A percentile compares a stretch with the other conserved stretches of the same genome.
These are phyloP conservation scores for Trametes maxima DNA, from an alignment of 768 basidiomycete species.

Conservation along the genomic window DNA sequence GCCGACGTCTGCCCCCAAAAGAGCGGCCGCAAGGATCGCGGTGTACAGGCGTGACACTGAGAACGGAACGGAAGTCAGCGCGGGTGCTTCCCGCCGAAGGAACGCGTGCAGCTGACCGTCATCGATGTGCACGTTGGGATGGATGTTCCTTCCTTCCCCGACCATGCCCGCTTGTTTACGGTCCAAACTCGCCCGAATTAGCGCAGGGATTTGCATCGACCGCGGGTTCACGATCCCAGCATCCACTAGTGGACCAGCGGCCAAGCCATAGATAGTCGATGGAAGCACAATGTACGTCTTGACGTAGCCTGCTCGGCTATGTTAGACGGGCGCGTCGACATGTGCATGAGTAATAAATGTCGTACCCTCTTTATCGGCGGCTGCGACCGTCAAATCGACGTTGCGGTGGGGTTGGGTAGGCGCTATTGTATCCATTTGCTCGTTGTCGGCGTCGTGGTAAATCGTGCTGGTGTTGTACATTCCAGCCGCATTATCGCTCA, in stretches of 20 bases:
- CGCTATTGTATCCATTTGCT: conserved; percentile 49
- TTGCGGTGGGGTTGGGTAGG: conserved; percentile 48
- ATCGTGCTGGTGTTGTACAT: conserved; percentile 40
- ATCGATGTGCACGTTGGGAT: conserved; percentile 56
- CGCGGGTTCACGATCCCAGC: conserved; percentile 50
- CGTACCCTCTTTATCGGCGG: conserved; percentile 51
- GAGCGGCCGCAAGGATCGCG: conserved; percentile 42
- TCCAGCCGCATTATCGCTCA: conserved; percentile 48
- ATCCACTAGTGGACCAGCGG: conserved; percentile 47
- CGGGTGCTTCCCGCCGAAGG: not conserved
- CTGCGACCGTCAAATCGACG: conserved; percentile 50
- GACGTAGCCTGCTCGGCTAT: conserved; percentile 42
- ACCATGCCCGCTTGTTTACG: conserved; percentile 53
- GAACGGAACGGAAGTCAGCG: not conserved
- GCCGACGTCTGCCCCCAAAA: conserved; percentile 29
- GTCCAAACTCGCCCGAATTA: conserved; percentile 44
- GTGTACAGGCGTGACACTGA: conserved; percentile 47
- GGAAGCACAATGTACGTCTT: conserved; percentile 54
- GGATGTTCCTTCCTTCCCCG: conserved; percentile 57
- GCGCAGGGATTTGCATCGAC: conserved; percentile 49
- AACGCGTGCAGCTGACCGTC: conserved; percentile 41
- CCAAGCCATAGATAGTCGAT: conserved; percentile 58
- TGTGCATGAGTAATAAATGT: not conserved
- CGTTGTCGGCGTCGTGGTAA: conserved; percentile 43
- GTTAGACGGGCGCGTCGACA: not conserved